These are phyloP conservation scores for Magnaporthiopsis incrustans DNA, from an alignment of 2,329 filamentous ascomycete species.

Conservation along the genomic window DNA sequence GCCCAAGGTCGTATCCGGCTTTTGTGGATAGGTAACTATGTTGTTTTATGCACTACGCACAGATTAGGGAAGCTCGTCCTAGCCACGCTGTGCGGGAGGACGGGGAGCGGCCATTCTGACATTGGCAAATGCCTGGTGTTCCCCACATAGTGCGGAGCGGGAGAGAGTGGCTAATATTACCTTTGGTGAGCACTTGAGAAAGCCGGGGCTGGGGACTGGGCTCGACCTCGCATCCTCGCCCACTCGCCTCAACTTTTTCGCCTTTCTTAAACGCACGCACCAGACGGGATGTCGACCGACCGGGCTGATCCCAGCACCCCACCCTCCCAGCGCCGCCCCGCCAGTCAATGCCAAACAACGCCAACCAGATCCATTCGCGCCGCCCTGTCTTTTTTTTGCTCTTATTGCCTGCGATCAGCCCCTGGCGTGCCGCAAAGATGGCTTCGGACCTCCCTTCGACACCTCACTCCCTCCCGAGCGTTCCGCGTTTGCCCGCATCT, in stretches of 20 bases:
- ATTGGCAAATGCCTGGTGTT: background rate
- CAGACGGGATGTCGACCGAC: background rate
- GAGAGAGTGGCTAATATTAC: background rate
- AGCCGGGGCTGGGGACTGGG: too few species aligned
- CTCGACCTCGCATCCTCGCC: background rate
- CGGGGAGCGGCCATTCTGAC: background rate
- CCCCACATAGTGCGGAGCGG: background rate
- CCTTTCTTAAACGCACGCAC: background rate
- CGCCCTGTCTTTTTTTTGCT: background rate
- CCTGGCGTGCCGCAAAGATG: background rate
- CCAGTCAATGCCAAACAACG: too few species aligned
- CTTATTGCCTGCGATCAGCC: background rate
- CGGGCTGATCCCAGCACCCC: background rate
- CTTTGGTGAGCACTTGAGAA: too few species aligned
- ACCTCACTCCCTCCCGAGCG: background rate
- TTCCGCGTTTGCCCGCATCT: conserved; percentile 30
- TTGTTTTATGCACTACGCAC: background rate
- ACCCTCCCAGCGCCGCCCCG: background rate
- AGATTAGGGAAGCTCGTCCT: background rate
- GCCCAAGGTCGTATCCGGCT: background rate
- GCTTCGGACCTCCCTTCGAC: background rate
- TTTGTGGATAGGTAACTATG: background rate
- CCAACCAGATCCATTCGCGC: background rate
- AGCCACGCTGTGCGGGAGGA: background rate
- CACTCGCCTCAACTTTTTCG: background rate